Percentiles rank a stretch among this genome's conserved stretches.
Conservation (phyloP, 2,329 filamentous ascomycete species). For the Penicillium sp. region DNA sequence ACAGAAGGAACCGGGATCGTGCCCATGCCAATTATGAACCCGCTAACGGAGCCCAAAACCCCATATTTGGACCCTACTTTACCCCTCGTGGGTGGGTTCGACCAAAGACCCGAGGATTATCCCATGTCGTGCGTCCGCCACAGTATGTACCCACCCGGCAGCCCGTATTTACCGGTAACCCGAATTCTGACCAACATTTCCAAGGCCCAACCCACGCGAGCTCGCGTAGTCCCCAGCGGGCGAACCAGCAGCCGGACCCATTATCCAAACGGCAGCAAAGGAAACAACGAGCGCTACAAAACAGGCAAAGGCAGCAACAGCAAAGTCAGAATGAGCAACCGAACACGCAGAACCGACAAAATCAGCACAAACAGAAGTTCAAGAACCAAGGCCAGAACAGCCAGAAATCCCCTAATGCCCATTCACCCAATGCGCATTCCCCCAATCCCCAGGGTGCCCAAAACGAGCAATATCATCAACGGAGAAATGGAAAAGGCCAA, state of each 20-base stretch:
- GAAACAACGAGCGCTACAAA: neutral
- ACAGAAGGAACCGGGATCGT: constrained; percentile 4
- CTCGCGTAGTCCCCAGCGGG: neutral
- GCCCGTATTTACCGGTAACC: neutral
- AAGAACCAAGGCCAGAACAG: neutral
- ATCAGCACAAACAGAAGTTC: neutral
- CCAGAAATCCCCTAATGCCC: neutral
- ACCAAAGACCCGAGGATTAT: neutral
- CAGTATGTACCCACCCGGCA: neutral
- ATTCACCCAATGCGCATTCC: neutral
- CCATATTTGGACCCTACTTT: neutral
- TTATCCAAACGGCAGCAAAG: constrained; percentile 4
- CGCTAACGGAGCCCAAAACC: neutral
- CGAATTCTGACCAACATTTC: neutral
- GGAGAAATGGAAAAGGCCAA: neutral
- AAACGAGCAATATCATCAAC: neutral
- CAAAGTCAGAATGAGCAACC: neutral
- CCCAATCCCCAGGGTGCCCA: neutral
- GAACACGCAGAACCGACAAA: neutral
- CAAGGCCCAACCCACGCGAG: neutral
- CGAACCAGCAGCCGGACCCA: neutral
- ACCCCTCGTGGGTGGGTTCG: neutral
- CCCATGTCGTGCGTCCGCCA: neutral
- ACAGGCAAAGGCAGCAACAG: neutral
- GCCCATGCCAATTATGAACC: neutral